A percentile compares a stretch with the other conserved stretches of the same genome.
These are phyloP conservation scores for Alloteropsis semialata DNA, from an alignment of 176 grass and related monocot genomes.

Conservation along the genomic window DNA sequence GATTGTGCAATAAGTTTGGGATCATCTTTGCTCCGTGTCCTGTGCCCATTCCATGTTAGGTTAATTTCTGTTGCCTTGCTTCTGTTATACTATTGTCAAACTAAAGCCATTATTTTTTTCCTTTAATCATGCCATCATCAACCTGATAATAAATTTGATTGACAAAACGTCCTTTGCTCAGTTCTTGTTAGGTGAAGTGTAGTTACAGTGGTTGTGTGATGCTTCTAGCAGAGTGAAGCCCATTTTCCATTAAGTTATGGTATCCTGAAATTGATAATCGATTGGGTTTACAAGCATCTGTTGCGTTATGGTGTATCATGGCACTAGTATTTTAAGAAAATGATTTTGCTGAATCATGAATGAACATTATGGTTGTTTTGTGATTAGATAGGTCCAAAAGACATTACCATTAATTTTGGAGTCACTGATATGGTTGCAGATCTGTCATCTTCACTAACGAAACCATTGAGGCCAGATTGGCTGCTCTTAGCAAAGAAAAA, in stretches of 20 bases:
- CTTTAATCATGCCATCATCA: not conserved
- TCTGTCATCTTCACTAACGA: constrained; percentile 90
- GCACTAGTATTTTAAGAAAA: not conserved
- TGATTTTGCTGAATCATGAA: not conserved
- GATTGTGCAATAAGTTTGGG: not conserved
- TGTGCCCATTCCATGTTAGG: not conserved
- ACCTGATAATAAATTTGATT: not conserved
- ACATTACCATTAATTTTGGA: not conserved
- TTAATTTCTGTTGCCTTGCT: not conserved
- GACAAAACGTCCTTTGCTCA: not conserved
- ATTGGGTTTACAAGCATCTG: not conserved
- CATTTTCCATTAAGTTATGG: not conserved
- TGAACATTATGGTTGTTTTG: not conserved
- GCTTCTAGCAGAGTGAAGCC: not conserved
- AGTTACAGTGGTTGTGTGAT: not conserved
- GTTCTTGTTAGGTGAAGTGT: not conserved
- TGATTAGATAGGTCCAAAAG: not conserved
- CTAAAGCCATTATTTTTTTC: not conserved
- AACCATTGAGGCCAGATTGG: constrained; percentile 63
- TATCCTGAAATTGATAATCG: not conserved
- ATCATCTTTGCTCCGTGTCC: not conserved
- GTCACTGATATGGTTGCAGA: constrained; percentile 37
- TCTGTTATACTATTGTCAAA: not conserved
- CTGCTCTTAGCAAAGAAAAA: constrained; percentile 74
- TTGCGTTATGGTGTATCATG: not conserved